Conservation (phyloP, 768 basidiomycete species). For the Boletus sp. region DNA sequence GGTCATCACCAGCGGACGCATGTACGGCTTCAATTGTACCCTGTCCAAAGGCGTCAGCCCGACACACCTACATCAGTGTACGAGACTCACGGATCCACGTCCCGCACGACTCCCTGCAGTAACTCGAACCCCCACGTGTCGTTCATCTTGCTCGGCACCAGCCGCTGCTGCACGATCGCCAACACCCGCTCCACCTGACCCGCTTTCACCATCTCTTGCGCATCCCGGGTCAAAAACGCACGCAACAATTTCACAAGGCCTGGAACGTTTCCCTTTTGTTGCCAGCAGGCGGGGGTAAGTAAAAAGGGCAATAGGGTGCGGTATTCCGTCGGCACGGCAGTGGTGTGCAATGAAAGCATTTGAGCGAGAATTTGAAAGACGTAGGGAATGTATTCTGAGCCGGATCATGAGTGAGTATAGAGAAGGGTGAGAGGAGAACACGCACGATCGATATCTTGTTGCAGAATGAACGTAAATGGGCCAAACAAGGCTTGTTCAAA, state of each 20-base stretch:
- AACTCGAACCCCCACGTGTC: constrained; percentile 93
- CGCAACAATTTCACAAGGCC: constrained; percentile 87
- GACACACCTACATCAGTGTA: no score
- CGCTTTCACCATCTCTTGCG: constrained; percentile 58
- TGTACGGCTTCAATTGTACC: constrained; percentile 62
- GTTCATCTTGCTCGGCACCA: constrained; percentile 84
- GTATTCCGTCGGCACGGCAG: constrained; percentile 72
- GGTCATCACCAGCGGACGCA: constrained; percentile 72
- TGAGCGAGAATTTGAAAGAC: constrained; percentile 97
- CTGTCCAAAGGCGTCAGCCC: constrained; percentile 36
- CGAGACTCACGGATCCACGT: constrained; percentile 70
- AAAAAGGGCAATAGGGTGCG: constrained; percentile 77
- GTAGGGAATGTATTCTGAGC: constrained; percentile 87
- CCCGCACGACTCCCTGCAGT: constrained; percentile 69
- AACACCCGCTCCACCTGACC: constrained; percentile 78
- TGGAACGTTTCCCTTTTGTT: constrained; percentile 92
- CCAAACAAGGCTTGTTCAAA: constrained; percentile 86
- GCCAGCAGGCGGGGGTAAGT: constrained; percentile 84
- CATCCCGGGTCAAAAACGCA: constrained; percentile 77
- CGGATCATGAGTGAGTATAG: not conserved
- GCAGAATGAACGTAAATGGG: constrained; percentile 83
- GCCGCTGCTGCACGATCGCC: constrained; percentile 85
- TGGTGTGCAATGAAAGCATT: constrained; percentile 81
- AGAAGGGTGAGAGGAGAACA: constrained; percentile 19
- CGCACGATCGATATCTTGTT: constrained; percentile 89